phyloP scores from a whole-genome alignment of 352 stramenopile species.

The Globisporangium sylvaticum region DNA sequence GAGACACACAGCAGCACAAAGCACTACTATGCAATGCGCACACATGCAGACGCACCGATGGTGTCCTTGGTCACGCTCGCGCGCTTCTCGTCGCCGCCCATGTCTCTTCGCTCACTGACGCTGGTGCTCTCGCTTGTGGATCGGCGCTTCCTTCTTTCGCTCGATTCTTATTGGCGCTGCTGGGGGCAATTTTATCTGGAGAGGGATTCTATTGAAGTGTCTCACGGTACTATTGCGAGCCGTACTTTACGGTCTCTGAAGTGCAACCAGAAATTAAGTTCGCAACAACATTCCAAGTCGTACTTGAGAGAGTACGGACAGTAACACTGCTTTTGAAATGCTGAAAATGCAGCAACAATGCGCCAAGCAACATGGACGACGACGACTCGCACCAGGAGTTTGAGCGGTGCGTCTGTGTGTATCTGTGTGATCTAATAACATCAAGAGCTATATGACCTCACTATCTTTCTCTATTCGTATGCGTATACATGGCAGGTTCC shows the following conservation, averaged over 20 bases:
- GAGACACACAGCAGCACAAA: no score
- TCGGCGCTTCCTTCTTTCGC: background rate
- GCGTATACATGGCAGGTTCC: slow-evolving; percentile 27
- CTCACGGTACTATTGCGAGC: background rate
- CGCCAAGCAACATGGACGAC: slow-evolving; percentile 18
- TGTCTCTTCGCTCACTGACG: background rate
- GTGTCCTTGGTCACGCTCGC: slow-evolving; percentile 5
- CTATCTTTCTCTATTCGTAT: background rate
- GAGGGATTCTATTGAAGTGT: background rate
- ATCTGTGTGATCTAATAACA: background rate
- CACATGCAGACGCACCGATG: background rate
- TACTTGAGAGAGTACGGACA: slow-evolving; percentile 2
- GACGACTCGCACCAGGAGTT: slow-evolving; percentile 64
- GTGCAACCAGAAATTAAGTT: no score
- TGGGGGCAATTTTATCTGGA: background rate
- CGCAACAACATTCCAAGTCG: no score
- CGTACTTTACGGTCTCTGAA: background rate
- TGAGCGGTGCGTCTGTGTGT: slow-evolving; percentile 35
- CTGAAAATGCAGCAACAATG: slow-evolving; percentile 4
- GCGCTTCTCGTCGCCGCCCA: slow-evolving; percentile 14
- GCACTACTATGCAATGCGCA: background rate
- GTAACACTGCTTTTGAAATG: background rate
- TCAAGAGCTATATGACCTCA: background rate
- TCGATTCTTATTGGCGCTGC: background rate
- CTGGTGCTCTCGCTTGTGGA: background rate